These are phyloP conservation scores for Chrysanthemum seticuspe DNA, from an alignment of 129 eudicot species.

Conservation along the genomic window DNA sequence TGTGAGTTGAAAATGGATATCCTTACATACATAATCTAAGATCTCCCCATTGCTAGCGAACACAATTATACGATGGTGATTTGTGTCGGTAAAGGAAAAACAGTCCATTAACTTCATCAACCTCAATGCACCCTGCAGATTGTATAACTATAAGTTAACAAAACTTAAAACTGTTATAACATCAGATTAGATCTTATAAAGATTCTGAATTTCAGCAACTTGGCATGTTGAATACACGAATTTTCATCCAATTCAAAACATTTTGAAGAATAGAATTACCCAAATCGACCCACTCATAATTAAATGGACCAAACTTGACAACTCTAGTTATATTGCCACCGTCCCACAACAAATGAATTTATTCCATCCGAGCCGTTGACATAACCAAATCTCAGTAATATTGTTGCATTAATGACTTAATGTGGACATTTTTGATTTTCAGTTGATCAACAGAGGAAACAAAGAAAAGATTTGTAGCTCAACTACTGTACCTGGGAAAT, in stretches of 20 bases:
- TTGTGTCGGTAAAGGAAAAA: conserved; percentile 86
- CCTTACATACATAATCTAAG: conserved; percentile 75
- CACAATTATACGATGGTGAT: conserved; percentile 86
- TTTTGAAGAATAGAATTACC: not conserved
- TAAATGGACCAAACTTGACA: not conserved
- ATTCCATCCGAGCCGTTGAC: not conserved
- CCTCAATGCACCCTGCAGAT: conserved; percentile 84
- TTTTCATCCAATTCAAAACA: not conserved
- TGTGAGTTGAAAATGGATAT: conserved; percentile 15
- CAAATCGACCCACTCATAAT: not conserved
- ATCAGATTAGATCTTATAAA: not conserved
- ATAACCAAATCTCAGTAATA: not conserved
- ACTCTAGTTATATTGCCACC: not conserved
- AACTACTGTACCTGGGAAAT: conserved; percentile 67
- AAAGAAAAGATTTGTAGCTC: not conserved
- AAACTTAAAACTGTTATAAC: not conserved
- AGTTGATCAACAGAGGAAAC: not conserved
- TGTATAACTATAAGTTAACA: conserved; percentile 10
- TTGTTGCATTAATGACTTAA: not conserved
- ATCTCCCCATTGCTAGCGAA: conserved; percentile 62
- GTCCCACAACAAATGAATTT: not conserved
- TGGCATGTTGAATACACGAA: not conserved
- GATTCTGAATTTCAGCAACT: not conserved
- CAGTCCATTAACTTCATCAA: conserved; percentile 55
- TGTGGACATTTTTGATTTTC: too few species aligned